phyloP scores from a whole-genome alignment of 495 filamentous ascomycete genomes.

The Trichoderma gamsii region DNA sequence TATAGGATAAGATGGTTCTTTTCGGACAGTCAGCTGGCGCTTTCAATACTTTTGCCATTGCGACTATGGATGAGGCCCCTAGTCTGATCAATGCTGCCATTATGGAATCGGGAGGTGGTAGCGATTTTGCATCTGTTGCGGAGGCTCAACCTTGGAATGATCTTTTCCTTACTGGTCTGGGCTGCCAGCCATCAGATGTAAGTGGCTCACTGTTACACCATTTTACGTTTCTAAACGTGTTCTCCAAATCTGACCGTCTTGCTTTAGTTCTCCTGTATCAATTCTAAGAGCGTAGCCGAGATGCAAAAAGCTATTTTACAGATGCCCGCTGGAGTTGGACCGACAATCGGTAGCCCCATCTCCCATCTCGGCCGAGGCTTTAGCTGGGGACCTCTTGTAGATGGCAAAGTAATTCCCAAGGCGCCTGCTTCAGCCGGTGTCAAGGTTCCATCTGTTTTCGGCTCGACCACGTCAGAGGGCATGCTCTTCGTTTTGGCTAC shows the following conservation, averaged over 20 bases:
- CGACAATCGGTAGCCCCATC: slow-evolving; percentile 2
- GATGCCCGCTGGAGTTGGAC: not conserved
- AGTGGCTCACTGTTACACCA: not conserved
- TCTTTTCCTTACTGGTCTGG: not conserved
- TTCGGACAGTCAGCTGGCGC: slow-evolving; percentile 52
- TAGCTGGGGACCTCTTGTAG: slow-evolving; percentile 2
- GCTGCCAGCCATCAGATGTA: not conserved
- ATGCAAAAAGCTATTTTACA: not conserved
- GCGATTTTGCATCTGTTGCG: not conserved
- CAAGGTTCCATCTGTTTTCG: slow-evolving; percentile 1
- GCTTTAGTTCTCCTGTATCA: slow-evolving; percentile 1
- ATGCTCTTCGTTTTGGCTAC: slow-evolving; percentile 9
- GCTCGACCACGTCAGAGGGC: not conserved
- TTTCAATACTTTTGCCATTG: slow-evolving; percentile 2
- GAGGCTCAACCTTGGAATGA: slow-evolving; percentile 2
- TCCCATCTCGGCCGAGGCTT: slow-evolving; percentile 1
- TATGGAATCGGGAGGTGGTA: slow-evolving; percentile 9
- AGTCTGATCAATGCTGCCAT: slow-evolving; percentile 31
- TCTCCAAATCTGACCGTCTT: not conserved
- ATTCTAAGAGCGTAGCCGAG: slow-evolving; percentile 1
- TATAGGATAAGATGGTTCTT: slow-evolving; percentile 47
- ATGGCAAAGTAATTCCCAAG: slow-evolving; percentile 8
- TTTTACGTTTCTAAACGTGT: not conserved
- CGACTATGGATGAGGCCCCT: slow-evolving; percentile 25
- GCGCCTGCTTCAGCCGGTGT: not conserved